Evolutionary conservation across 2,329 filamentous ascomycete species (phyloP).

Genomic region (Trichophyton benhamiae): DNA sequence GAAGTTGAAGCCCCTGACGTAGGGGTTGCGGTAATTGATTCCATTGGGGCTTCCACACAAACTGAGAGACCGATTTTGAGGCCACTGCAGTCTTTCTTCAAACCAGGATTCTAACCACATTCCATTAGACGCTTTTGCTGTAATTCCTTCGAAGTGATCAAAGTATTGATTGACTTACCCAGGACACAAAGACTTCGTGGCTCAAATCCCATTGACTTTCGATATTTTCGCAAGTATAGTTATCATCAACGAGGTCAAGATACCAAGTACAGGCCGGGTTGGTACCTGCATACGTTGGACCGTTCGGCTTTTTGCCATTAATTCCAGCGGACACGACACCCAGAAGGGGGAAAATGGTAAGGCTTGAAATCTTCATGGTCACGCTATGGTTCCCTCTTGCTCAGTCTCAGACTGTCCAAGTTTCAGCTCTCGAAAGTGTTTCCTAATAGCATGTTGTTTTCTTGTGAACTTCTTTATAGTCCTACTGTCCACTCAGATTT

Average conservation of each 20-base stretch:
- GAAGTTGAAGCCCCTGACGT: background rate
- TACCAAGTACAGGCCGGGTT: background rate
- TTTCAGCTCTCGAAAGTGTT: background rate
- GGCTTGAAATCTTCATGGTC: background rate
- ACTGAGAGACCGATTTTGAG: conserved; percentile 1
- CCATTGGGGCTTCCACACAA: background rate
- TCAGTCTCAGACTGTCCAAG: background rate
- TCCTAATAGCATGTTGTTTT: no score
- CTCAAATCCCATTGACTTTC: background rate
- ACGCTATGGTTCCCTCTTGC: background rate
- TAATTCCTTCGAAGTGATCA: background rate
- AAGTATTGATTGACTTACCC: background rate
- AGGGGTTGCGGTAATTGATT: background rate
- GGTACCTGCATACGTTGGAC: background rate
- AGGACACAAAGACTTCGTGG: conserved; percentile 1
- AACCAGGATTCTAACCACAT: background rate
- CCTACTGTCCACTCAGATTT: no score
- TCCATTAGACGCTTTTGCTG: background rate
- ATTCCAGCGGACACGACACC: background rate
- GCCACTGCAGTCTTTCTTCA: conserved; percentile 2
- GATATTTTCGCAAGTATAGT: background rate
- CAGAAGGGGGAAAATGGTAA: background rate
- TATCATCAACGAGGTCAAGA: background rate
- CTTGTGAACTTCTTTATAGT: no score
- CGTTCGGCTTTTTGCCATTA: background rate